Conservation (phyloP, 108 stramenopile species). For the Nannochloropsis gaditana region DNA sequence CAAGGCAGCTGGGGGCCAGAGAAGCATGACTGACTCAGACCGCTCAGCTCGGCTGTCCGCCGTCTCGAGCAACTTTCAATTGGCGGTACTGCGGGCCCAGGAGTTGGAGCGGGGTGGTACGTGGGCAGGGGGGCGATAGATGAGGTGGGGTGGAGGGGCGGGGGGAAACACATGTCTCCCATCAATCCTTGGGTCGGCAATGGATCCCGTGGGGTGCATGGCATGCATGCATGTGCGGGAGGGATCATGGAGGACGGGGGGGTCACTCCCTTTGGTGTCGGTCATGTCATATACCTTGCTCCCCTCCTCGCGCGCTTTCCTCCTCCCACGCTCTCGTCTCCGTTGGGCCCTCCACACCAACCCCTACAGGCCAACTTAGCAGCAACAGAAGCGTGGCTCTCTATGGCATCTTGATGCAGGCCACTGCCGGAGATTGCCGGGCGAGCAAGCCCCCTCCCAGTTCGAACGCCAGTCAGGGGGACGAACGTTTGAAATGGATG, state of each 20-base stretch:
- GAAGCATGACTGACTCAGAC: constrained; percentile 4
- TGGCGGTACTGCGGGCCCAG: background rate
- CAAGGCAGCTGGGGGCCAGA: background rate
- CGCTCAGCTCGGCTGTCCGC: background rate
- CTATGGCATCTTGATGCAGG: background rate
- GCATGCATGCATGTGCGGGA: background rate
- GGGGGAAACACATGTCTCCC: background rate
- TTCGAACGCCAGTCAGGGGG: background rate
- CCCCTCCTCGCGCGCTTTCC: background rate
- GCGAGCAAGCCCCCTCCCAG: background rate
- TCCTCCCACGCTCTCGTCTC: background rate
- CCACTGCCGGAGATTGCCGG: background rate
- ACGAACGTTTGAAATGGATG: background rate
- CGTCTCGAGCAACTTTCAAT: background rate
- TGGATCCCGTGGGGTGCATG: too few relatives aligned
- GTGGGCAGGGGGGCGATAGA: background rate
- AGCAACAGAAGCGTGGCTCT: background rate
- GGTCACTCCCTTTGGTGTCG: too few relatives aligned
- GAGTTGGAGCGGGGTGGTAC: constrained; percentile 15
- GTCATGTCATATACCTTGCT: background rate
- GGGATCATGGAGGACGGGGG: too few relatives aligned
- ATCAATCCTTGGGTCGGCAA: background rate
- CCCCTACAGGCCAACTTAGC: constrained; percentile 14
- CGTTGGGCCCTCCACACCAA: background rate
- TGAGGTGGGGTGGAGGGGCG: background rate